phyloP scores from a whole-genome alignment of 2,329 filamentous ascomycete species.

The Beauveria scarabaeidicola region DNA sequence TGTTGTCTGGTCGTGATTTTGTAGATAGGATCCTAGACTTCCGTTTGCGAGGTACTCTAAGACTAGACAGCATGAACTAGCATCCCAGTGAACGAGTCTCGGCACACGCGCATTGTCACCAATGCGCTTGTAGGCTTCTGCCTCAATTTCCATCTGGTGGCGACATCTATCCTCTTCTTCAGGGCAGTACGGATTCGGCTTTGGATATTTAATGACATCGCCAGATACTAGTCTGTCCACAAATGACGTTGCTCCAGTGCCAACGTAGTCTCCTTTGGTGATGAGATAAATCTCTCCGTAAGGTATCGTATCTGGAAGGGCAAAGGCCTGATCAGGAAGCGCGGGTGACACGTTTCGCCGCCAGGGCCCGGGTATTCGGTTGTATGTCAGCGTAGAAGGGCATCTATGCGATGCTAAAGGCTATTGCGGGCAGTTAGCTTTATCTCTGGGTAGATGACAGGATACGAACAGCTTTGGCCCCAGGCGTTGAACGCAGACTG shows the following conservation, averaged over 20 bases:
- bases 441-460: too few species aligned
- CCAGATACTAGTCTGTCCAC: constrained; percentile 17
- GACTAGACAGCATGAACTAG: constrained; percentile 16
- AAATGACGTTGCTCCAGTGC: constrained; percentile 13
- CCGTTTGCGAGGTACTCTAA: constrained; percentile 21
- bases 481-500: too few species aligned
- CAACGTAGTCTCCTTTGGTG: constrained; percentile 16
- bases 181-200: constrained; percentile 15
- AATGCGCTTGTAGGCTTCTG: constrained; percentile 18
- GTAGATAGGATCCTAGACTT: constrained; percentile 18
- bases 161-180: not conserved
- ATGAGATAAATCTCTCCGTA: constrained; percentile 16
- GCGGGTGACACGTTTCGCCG: not conserved
- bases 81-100: constrained; percentile 17
- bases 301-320: constrained; percentile 13
- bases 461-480: too few species aligned
- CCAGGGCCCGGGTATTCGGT: constrained; percentile 11
- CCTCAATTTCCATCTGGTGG: constrained; percentile 17
- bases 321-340: constrained; percentile 16
- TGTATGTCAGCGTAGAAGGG: too few species aligned
- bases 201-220: constrained; percentile 17
- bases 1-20: not conserved
- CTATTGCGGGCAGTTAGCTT: too few species aligned
- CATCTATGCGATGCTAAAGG: too few species aligned
- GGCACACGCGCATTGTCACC: constrained; percentile 16